These are phyloP conservation scores for Vitis riparia DNA, from an alignment of 164 flowering plant genomes.

Conservation along the genomic window DNA sequence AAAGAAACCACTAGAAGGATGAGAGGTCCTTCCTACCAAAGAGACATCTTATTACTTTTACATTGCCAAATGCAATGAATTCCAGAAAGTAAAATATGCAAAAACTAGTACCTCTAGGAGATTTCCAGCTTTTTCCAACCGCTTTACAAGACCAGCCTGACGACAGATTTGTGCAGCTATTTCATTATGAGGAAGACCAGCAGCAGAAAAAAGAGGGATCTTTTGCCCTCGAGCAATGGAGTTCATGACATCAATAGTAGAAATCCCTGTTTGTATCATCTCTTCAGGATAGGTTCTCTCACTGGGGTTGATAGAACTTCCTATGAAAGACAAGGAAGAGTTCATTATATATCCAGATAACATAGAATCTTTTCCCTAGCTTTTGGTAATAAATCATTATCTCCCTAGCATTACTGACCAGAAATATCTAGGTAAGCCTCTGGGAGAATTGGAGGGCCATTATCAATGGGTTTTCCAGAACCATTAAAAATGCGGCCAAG, in stretches of 20 bases:
- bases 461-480: conserved; percentile 97
- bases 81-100: no score
- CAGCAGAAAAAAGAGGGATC: conserved; percentile 99
- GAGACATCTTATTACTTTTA: neutral
- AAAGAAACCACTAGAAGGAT: no score
- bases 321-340: conserved; percentile 26
- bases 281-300: conserved; percentile 99
- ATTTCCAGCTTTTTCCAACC: conserved; percentile 72
- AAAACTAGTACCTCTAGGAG: conserved; percentile 56
- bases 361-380: no score
- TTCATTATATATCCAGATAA: no score
- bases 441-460: conserved; percentile 96
- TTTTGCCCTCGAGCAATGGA: conserved; percentile 99
- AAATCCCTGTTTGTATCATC: conserved; percentile 99
- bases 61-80: neutral
- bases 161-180: conserved; percentile 99
- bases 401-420: conserved; percentile 37
- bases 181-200: conserved; percentile 99
- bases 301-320: conserved; percentile 98
- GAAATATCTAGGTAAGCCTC: conserved; percentile 98
- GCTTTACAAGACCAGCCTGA: conserved; percentile 94
- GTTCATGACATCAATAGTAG: conserved; percentile 99
- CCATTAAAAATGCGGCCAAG: conserved; percentile 99
- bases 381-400: neutral
- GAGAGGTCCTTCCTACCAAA: neutral